Base-by-base conservation (phyloP, 306 rosid species). In the Psophocarpus tetragonolobus region DNA sequence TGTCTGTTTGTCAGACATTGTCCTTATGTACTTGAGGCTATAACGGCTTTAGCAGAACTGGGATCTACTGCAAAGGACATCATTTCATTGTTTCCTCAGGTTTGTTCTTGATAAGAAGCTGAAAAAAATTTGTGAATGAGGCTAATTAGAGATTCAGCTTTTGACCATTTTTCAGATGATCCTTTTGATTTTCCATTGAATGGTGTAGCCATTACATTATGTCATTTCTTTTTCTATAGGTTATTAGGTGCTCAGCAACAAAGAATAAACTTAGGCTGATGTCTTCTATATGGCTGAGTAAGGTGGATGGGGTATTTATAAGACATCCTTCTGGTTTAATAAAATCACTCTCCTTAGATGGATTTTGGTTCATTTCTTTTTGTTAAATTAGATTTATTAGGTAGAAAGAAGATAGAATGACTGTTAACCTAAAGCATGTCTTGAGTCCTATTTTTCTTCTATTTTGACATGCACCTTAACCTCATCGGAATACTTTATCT, bases 81-180 rank as follows among this genome's bases (percentile, higher is more conserved):
- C 58, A 81, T 88, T 75, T 91, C 96, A 47, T 80, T 96, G 90
- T 90, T 91, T 85, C 96, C 99, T 53, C 99, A 92, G 99, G 99
- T 92, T 83, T 70, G 86, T 82, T n/a, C n/a, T n/a, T 84, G 47
- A 12, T 62, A 64, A 73, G 3, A 78, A 80, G 57, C 66, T 60
- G 71, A 35, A 62, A 30, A 15, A 17, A 50, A 36, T 82, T 68
- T 45, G 32, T 68, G 9, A 24, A 57, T 73, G 66, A 69, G 44
- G 36, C 36, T 79, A 33, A 57, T n/a, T 76, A 65, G 63, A 35
- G 56, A 68, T 69, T 75, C 32, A 23, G 42, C 79, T 20, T 17
- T 54, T 71, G 44, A 15, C 14, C 63, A 36, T 30, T 39, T 45
- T 20, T 48, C 53, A 44, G 39, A 61, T 62, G 81, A 61, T 69